Evolutionary conservation across 345 rosid genomes (phyloP), one percentile per base, ranked within the genome.

Genomic region (Corchorus capsularis): DNA sequence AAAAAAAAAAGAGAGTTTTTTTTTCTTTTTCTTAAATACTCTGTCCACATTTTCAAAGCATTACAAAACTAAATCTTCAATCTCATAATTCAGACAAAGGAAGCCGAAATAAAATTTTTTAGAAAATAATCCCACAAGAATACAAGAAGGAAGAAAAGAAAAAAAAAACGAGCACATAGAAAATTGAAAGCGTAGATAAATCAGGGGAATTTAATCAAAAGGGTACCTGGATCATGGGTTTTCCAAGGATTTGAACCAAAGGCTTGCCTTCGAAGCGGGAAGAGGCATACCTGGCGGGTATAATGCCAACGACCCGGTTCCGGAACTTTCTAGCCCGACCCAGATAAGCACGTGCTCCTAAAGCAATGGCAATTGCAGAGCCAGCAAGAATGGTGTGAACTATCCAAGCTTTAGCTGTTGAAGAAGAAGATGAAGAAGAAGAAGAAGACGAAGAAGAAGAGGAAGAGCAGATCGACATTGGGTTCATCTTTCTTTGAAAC

Each of bases 171-270:
- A 47, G 71, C 13, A 71, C 15, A 71, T 10, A 50, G 2, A 55
- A 54, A 12, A 5, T 39, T 37, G 67, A 22, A 56, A 73, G 0
- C 14, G 27, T 34, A 19, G 69, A 32, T 43, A 49, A 59, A 74
- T 2, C 22, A 11, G 55, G 22, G 50, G 45, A 63, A 2, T 19
- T 65, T 20, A 66, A 53, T 15, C 43, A 69, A 64, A 43, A 53
- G 71, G 77, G 72, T 72, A 93, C 98, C 97, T 96, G 98, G 81
- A 96, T 96, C 99, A 96, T 96, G 84, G 99, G 97, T 83, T 93
- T 96, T 63, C 98, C 98, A 32, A 93, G 89, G 84, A 96, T 93
- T 60, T 81, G 68, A 64, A 90, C 95, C 52, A 96, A 89, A 54
- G 98, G 99, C 80, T 96, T 96, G 66, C 99, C 98, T 76, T 89